Evolutionary conservation across 257 asterid species (phyloP), one percentile per base, ranked within the genome.

Genomic region (Vinca minor): DNA sequence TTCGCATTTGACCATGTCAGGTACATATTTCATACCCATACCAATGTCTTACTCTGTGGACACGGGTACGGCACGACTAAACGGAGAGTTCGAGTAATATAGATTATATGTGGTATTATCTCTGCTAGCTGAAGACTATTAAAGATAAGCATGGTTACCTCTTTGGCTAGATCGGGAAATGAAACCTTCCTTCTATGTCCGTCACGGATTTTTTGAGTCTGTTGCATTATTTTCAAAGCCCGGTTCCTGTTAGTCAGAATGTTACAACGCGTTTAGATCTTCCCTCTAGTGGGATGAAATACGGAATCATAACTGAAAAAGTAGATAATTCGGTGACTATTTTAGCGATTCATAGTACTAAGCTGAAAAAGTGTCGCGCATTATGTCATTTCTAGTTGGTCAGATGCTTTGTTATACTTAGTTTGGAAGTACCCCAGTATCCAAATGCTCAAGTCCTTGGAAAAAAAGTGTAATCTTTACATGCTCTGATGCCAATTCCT

Each of bases 121-220:
- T n/a, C 21, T 14, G 26, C 15, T 15, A 14, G 25, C 41, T 5
- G 15, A 31, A 29, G 13, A 55, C 61, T 28, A 55, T 3, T 31
- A 55, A 44, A 44, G 49, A 44, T 44, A 15, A 55, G 21, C 17
- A 15, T 44, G 12, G n/a, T n/a, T n/a, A n/a, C n/a, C n/a, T n/a
- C n/a, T n/a, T n/a, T n/a, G n/a, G n/a, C n/a, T n/a, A n/a, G n/a
- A 59, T 73, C 85, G 11, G 80, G 41, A 71, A 81, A 74, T 60
- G 92, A 80, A 59, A 77, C 84, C 73, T 81, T 87, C 71, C 88
- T 77, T 79, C 70, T 56, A 20, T 81, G 83, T 28, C 55, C 59
- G 47, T 73, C 81, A 32, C 21, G 79, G 42, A 13, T 70, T 63
- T 63, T 76, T 67, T 52, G 71, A 32, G 79, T 50, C 25, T 46